Percentiles rank a stretch among this genome's conserved stretches.
Evolutionary conservation across 2,329 filamentous ascomycete species (phyloP).

Genomic region (Graphium sp.): DNA sequence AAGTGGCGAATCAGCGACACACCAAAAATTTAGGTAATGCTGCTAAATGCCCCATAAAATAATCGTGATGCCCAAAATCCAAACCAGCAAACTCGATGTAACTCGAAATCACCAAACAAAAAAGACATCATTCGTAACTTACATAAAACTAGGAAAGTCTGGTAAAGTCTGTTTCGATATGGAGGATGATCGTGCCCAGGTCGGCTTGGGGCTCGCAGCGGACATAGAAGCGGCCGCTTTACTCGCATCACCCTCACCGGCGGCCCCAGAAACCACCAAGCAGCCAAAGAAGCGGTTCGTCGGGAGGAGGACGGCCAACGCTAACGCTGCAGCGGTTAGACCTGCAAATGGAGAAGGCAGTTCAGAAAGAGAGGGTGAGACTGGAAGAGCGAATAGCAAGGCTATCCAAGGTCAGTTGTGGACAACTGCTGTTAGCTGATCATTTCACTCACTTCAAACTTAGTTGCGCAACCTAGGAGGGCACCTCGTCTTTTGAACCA

Average conservation of each 20-base stretch:
- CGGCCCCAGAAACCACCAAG: constrained; percentile 3
- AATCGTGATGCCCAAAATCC: constrained; percentile 2
- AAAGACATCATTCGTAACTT: constrained; percentile 2
- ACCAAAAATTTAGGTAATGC: no score
- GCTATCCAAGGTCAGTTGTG: constrained; percentile 33
- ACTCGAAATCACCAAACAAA: constrained; percentile 1
- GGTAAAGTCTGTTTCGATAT: constrained; percentile 22
- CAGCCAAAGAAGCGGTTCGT: constrained; percentile 90
- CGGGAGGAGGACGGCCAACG: constrained; percentile 57
- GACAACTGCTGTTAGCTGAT: no score
- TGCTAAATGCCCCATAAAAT: no score
- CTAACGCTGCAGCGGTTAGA: constrained; percentile 10
- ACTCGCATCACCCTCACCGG: constrained; percentile 9
- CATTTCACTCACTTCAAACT: no score
- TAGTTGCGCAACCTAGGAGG: constrained; percentile 56
- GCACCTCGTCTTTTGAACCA: constrained; percentile 75
- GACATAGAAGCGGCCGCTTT: constrained; percentile 34
- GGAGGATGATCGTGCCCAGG: constrained; percentile 59
- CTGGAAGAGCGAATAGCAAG: constrained; percentile 38
- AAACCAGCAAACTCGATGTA: background rate
- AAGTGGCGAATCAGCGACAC: no score
- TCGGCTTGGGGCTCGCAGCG: constrained; percentile 53
- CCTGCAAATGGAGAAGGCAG: constrained; percentile 19
- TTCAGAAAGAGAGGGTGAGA: constrained; percentile 8
- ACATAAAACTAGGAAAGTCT: constrained; percentile 4